Evolutionary conservation across 1,284 basidiomycete species (phyloP).

Genomic region (Cutaneotrichosporon cutaneum): DNA sequence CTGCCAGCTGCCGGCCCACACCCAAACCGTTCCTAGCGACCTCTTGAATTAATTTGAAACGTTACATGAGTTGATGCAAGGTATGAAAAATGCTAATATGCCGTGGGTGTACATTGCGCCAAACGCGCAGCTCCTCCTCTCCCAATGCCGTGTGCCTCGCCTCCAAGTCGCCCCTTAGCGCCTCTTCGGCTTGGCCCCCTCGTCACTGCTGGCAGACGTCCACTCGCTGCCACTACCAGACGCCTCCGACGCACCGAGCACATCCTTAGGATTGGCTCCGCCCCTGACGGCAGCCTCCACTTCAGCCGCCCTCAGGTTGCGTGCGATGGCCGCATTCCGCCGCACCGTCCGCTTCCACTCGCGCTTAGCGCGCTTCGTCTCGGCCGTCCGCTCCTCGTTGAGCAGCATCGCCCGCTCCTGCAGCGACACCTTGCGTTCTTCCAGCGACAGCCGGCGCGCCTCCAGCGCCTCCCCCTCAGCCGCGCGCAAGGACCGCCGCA

Average conservation of each 20-base stretch:
- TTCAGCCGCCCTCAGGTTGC: neutral
- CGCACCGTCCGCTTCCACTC: slow-evolving; percentile 13
- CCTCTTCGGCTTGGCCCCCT: neutral
- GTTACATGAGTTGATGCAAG: slow-evolving; percentile 4
- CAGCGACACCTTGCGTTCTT: slow-evolving; percentile 16
- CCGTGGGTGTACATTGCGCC: slow-evolving; percentile 1
- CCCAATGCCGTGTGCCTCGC: neutral
- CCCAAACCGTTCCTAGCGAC: too few species aligned
- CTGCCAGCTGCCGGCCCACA: too few species aligned
- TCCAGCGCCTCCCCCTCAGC: slow-evolving; percentile 5
- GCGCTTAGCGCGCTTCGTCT: slow-evolving; percentile 11
- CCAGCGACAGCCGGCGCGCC: slow-evolving; percentile 7
- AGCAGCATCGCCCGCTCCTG: slow-evolving; percentile 17
- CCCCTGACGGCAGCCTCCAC: slow-evolving; percentile 1
- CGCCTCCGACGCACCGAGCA: neutral
- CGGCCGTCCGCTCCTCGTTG: slow-evolving; percentile 11
- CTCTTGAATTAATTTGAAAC: neutral
- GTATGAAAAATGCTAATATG: slow-evolving; percentile 8
- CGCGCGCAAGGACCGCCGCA: slow-evolving; percentile 3
- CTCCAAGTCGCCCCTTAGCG: neutral
- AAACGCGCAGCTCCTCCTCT: neutral
- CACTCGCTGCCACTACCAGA: neutral
- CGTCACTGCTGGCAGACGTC: neutral
- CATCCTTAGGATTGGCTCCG: neutral
- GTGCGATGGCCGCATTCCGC: slow-evolving; percentile 6